A percentile compares a stretch with the other conserved stretches of the same genome.
Conservation (phyloP, 331 rosid genomes). For the Stylosanthes scabra region DNA sequence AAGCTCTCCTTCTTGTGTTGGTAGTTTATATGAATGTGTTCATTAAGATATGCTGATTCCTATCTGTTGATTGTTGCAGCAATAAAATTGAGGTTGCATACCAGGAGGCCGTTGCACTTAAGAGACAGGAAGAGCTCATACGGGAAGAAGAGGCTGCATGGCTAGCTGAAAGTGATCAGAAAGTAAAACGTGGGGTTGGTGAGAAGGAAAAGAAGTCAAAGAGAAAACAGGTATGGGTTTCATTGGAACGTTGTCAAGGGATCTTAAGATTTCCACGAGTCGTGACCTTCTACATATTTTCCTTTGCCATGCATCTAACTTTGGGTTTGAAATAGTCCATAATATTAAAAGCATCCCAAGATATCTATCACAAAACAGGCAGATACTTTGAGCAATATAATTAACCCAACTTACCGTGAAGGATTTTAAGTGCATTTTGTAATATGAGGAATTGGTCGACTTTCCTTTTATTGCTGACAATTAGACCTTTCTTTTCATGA, state of each 20-base stretch:
- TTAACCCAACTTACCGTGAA: neutral
- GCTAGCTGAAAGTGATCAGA: slow-evolving; percentile 90
- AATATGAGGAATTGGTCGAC: slow-evolving; percentile 15
- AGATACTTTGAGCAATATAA: neutral
- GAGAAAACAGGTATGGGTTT: slow-evolving; percentile 79
- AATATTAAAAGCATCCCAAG: neutral
- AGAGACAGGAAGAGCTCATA: slow-evolving; percentile 99
- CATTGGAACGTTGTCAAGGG: slow-evolving; percentile 11
- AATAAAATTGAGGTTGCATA: slow-evolving; percentile 96
- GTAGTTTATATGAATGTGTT: neutral
- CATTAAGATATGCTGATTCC: slow-evolving; percentile 28
- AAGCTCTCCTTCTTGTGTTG: neutral
- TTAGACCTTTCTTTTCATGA: slow-evolving; percentile 31
- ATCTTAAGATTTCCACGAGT: slow-evolving; percentile 19
- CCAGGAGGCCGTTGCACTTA: slow-evolving; percentile 98
- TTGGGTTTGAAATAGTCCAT: neutral
- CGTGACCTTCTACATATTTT: slow-evolving; percentile 14
- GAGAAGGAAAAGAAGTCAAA: slow-evolving; percentile 92
- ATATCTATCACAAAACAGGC: neutral
- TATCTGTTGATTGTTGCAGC: slow-evolving; percentile 63
- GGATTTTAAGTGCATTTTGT: slow-evolving; percentile 23
- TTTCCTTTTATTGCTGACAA: slow-evolving; percentile 38
- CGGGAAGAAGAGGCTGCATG: slow-evolving; percentile 99
- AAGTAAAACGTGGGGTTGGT: slow-evolving; percentile 75
- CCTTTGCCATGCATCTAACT: neutral